Conservation (phyloP, 805 yeast species). For the Candida sakaeoensis region DNA sequence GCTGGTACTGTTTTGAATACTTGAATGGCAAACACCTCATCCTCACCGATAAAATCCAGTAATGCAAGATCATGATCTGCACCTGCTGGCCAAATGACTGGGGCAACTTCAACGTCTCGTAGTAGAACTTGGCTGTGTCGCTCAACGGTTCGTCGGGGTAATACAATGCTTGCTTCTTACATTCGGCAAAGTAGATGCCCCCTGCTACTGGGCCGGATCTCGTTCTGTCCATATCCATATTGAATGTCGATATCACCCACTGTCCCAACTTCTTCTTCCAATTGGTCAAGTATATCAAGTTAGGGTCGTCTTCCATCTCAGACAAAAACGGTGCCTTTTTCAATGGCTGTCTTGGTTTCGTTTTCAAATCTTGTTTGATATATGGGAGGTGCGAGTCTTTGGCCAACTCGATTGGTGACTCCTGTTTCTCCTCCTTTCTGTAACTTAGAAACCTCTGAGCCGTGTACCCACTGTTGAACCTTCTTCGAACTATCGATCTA, state of each 20-base stretch:
- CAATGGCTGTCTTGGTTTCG: constrained; percentile 32
- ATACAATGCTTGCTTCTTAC: constrained; percentile 80
- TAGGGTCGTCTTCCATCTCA: constrained; percentile 33
- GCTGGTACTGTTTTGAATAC: constrained; percentile 86
- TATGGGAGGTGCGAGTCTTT: constrained; percentile 38
- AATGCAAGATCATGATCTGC: constrained; percentile 84
- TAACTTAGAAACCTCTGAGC: not conserved
- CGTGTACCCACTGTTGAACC: not conserved
- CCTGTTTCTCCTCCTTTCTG: constrained; percentile 6
- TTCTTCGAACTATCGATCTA: not conserved
- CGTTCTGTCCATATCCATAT: constrained; percentile 85
- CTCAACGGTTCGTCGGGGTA: constrained; percentile 70
- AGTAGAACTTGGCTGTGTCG: constrained; percentile 77
- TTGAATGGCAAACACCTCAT: constrained; percentile 96
- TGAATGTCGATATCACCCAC: constrained; percentile 53
- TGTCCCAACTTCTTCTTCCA: constrained; percentile 56
- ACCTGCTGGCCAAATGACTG: constrained; percentile 93
- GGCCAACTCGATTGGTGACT: constrained; percentile 35
- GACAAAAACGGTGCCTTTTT: constrained; percentile 38
- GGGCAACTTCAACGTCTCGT: constrained; percentile 77
- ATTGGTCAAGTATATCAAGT: constrained; percentile 32
- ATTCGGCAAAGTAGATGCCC: constrained; percentile 76
- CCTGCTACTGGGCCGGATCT: constrained; percentile 96
- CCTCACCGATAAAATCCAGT: constrained; percentile 90
- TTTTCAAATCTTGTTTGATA: constrained; percentile 31